These are phyloP conservation scores for Aspergillus saccharolyticus DNA, from an alignment of 495 filamentous ascomycete species.

Conservation along the genomic window DNA sequence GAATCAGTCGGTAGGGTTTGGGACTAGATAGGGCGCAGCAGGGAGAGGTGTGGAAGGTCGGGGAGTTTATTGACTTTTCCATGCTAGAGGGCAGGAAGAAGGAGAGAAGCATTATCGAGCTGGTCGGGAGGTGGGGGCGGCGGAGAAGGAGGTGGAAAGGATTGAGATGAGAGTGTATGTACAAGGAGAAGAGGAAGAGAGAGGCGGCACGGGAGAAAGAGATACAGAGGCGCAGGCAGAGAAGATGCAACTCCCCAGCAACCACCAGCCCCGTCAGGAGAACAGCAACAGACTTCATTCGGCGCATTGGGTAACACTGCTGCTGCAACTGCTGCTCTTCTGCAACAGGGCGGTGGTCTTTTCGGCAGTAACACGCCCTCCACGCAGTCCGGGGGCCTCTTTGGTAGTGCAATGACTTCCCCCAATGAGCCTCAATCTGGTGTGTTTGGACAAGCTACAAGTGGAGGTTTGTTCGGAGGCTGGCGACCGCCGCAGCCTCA, in stretches of 20 bases:
- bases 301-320: too few relatives aligned
- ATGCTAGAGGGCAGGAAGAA: constrained; percentile 5
- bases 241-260: too few relatives aligned
- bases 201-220: constrained; percentile 17
- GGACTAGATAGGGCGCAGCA: too few relatives aligned
- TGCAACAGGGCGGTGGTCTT: too few relatives aligned
- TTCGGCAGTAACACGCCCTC: too few relatives aligned
- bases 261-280: too few relatives aligned
- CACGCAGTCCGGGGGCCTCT: too few relatives aligned
- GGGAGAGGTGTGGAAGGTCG: constrained; percentile 13
- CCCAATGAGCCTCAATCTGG: not conserved
- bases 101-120: constrained; percentile 8
- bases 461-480: not conserved
- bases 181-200: constrained; percentile 20
- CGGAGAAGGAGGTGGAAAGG: constrained; percentile 13
- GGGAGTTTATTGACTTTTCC: constrained; percentile 21
- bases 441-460: not conserved
- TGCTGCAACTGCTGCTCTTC: too few relatives aligned
- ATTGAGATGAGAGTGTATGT: constrained; percentile 27
- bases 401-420: too few relatives aligned
- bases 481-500: too few relatives aligned
- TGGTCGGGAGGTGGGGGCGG: constrained; percentile 4
- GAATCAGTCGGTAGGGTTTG: not conserved
- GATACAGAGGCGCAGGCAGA: constrained; percentile 5
- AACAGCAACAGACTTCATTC: too few relatives aligned